Conservation (phyloP, 441 rosid genomes). For the Gossypium davidsonii region DNA sequence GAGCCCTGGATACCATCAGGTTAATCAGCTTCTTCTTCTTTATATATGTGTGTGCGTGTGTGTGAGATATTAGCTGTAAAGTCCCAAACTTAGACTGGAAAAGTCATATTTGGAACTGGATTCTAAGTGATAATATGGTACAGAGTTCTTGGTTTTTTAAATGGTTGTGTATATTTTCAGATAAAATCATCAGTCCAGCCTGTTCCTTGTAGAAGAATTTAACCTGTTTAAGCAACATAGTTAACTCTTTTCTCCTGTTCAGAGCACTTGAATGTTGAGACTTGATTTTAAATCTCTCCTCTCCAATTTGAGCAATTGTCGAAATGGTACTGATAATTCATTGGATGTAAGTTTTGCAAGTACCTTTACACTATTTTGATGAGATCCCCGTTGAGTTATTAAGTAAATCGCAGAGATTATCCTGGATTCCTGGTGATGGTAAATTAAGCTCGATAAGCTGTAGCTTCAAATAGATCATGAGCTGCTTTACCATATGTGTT, state of each 20-base stretch:
- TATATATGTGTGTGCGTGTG: no score
- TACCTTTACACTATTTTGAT: neutral
- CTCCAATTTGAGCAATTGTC: neutral
- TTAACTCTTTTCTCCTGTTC: neutral
- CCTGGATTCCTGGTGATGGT: neutral
- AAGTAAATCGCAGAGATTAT: neutral
- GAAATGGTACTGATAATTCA: neutral
- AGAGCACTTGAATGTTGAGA: neutral
- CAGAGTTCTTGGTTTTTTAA: neutral
- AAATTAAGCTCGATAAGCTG: neutral
- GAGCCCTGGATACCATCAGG: slow-evolving; percentile 94
- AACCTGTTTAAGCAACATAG: neutral
- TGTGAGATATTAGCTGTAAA: no score
- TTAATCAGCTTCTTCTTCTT: slow-evolving; percentile 17
- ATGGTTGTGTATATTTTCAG: neutral
- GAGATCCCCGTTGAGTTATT: neutral
- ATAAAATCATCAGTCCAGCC: neutral
- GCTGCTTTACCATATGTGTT: neutral
- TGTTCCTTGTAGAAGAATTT: neutral
- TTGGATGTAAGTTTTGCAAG: neutral
- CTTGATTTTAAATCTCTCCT: neutral
- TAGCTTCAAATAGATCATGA: neutral
- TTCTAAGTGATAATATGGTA: neutral
- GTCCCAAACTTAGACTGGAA: no score
- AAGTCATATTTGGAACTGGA: neutral